Evolutionary conservation across 1,284 basidiomycete genomes (phyloP).

Genomic region (Sporisorium iseilematis-ciliati): DNA sequence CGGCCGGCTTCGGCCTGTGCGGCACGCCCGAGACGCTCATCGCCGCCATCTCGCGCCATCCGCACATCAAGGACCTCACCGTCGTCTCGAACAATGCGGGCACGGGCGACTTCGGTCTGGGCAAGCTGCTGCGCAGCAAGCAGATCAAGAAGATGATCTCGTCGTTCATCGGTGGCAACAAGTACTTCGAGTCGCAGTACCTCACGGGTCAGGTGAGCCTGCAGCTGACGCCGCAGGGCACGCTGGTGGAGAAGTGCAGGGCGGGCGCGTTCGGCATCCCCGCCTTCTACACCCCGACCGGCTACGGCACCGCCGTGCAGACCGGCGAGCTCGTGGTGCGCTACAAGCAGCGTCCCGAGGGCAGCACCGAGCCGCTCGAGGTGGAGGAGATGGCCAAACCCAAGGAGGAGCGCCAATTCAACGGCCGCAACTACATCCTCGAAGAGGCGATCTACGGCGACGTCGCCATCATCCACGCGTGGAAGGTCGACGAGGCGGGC

Average conservation of each 20-base stretch:
- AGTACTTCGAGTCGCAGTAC: conserved; percentile 65
- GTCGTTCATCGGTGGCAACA: conserved; percentile 68
- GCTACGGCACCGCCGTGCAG: conserved; percentile 72
- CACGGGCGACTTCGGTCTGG: conserved; percentile 62
- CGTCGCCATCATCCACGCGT: conserved; percentile 89
- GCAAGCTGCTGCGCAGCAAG: conserved; percentile 57
- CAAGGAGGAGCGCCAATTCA: conserved; percentile 84
- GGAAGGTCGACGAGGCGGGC: conserved; percentile 88
- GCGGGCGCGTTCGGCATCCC: conserved; percentile 95
- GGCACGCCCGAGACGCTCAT: conserved; percentile 68
- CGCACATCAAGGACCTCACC: conserved; percentile 58
- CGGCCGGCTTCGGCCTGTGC: conserved; percentile 67
- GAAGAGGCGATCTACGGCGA: conserved; percentile 89
- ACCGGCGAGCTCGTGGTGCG: conserved; percentile 70
- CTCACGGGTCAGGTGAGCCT: conserved; percentile 62
- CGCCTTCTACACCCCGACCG: conserved; percentile 94
- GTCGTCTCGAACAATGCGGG: conserved; percentile 68
- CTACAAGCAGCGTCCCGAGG: conserved; percentile 60
- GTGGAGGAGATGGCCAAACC: conserved; percentile 67
- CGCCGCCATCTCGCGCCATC: conserved; percentile 53
- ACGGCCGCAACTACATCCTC: conserved; percentile 85
- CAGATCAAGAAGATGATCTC: conserved; percentile 65
- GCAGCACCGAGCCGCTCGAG: conserved; percentile 44
- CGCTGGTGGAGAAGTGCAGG: conserved; percentile 88
- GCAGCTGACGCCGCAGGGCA: conserved; percentile 71